phyloP scores from a whole-genome alignment of 441 rosid genomes.

The Arabidopsis hybrid region DNA sequence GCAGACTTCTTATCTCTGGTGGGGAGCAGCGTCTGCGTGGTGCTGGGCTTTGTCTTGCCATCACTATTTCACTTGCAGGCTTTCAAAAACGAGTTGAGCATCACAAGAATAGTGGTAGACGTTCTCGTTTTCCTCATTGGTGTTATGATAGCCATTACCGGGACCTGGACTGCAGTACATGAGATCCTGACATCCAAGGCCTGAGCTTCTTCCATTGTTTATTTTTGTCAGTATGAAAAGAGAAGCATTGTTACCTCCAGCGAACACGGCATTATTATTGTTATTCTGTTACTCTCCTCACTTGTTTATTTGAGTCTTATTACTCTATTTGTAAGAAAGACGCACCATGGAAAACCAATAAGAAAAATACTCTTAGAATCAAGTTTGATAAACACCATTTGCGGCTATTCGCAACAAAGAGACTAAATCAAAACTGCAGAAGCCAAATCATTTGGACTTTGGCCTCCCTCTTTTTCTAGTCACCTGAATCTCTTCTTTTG shows the following conservation, averaged over 20 bases:
- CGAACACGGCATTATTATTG: constrained; percentile 7
- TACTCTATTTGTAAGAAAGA: constrained; percentile 33
- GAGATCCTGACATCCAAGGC: constrained; percentile 59
- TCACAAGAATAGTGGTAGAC: constrained; percentile 49
- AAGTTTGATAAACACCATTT: neutral
- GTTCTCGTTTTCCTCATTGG: constrained; percentile 54
- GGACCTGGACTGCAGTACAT: constrained; percentile 63
- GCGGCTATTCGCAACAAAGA: neutral
- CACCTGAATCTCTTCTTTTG: constrained; percentile 26
- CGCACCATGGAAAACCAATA: constrained; percentile 28
- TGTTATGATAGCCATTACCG: constrained; percentile 50
- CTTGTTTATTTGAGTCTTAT: constrained; percentile 28
- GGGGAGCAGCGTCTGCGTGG: constrained; percentile 71
- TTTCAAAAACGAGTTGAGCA: constrained; percentile 57
- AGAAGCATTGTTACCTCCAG: constrained; percentile 24
- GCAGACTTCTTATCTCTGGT: constrained; percentile 72
- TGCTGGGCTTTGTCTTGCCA: constrained; percentile 69
- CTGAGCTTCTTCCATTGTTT: constrained; percentile 36
- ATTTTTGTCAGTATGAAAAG: constrained; percentile 21
- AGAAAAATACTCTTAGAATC: constrained; percentile 18
- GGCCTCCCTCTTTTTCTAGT: constrained; percentile 40
- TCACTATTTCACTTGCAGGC: constrained; percentile 62
- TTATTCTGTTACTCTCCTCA: constrained; percentile 14
- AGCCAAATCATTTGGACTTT: constrained; percentile 33
- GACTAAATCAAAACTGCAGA: neutral